A percentile compares a stretch with the other conserved stretches of the same genome.
phyloP scores from a whole-genome alignment of 805 yeast genomes.

The Metschnikowia shivogae region DNA sequence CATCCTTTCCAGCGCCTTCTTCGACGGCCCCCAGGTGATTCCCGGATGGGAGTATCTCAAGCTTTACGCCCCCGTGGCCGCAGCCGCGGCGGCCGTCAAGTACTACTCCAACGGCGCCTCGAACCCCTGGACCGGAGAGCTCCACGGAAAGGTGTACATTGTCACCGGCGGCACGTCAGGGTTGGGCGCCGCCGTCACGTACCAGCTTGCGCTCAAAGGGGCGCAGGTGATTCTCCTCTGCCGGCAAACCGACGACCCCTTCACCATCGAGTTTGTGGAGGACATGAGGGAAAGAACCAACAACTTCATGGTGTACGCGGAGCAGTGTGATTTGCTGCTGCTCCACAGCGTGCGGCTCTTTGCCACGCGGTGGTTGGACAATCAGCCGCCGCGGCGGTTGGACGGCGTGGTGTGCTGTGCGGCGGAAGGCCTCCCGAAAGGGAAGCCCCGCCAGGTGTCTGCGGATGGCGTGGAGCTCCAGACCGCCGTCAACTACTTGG shows the following conservation, averaged over 20 bases:
- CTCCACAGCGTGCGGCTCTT: slow-evolving; percentile 76
- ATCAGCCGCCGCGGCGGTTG: slow-evolving; percentile 81
- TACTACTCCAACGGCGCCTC: slow-evolving; percentile 72
- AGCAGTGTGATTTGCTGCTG: slow-evolving; percentile 75
- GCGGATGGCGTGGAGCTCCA: slow-evolving; percentile 85
- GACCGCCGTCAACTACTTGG: slow-evolving; percentile 75
- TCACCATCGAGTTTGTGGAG: slow-evolving; percentile 77
- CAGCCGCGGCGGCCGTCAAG: slow-evolving; percentile 46
- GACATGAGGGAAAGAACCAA: slow-evolving; percentile 67
- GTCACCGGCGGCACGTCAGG: slow-evolving; percentile 96
- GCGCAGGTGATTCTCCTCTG: slow-evolving; percentile 81
- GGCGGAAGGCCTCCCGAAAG: slow-evolving; percentile 72
- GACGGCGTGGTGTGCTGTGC: slow-evolving; percentile 91
- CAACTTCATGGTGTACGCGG: slow-evolving; percentile 83
- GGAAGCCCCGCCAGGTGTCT: slow-evolving; percentile 59
- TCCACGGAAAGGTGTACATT: slow-evolving; percentile 83
- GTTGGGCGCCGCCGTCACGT: slow-evolving; percentile 71
- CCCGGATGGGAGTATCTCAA: slow-evolving; percentile 70
- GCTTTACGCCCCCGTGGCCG: slow-evolving; percentile 49
- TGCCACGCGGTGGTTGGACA: slow-evolving; percentile 93
- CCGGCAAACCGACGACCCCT: slow-evolving; percentile 56
- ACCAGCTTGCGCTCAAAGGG: slow-evolving; percentile 72
- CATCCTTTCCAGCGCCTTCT: slow-evolving; percentile 60
- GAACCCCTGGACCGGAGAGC: slow-evolving; percentile 88
- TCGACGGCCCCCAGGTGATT: slow-evolving; percentile 69